Evolutionary conservation across 1,284 basidiomycete genomes (phyloP).

Genomic region (Stygiomarasmius scandens): DNA sequence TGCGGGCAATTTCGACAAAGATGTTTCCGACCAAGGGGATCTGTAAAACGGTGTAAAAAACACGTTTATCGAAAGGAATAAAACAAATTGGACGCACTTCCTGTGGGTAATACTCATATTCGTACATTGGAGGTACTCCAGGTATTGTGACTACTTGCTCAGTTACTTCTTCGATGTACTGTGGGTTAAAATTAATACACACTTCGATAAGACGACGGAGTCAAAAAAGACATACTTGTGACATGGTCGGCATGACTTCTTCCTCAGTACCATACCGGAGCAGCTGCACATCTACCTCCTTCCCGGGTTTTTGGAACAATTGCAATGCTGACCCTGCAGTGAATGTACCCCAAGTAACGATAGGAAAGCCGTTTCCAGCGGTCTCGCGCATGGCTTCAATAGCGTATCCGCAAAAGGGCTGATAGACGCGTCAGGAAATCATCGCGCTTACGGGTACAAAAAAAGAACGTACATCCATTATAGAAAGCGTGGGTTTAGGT

Average conservation of each 20-base stretch:
- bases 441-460: neutral
- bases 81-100: neutral
- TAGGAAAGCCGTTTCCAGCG: neutral
- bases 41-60: neutral
- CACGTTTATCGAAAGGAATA: neutral
- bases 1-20: neutral
- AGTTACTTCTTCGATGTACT: neutral
- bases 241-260: neutral
- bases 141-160: neutral
- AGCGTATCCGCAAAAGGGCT: slow-evolving; percentile 9
- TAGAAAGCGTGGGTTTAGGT: neutral
- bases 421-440: neutral
- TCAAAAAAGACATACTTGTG: neutral
- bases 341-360: slow-evolving; percentile 3
- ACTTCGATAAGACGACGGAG: neutral
- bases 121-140: slow-evolving; percentile 3
- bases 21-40: neutral
- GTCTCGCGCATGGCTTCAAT: slow-evolving; percentile 7
- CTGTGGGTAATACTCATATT: neutral
- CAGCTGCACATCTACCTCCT: neutral
- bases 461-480: slow-evolving; percentile 7
- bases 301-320: neutral
- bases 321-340: neutral
- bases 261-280: neutral
- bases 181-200: neutral